Evolutionary conservation across 768 basidiomycete genomes (phyloP).

Genomic region (Lentinula aciculospora): DNA sequence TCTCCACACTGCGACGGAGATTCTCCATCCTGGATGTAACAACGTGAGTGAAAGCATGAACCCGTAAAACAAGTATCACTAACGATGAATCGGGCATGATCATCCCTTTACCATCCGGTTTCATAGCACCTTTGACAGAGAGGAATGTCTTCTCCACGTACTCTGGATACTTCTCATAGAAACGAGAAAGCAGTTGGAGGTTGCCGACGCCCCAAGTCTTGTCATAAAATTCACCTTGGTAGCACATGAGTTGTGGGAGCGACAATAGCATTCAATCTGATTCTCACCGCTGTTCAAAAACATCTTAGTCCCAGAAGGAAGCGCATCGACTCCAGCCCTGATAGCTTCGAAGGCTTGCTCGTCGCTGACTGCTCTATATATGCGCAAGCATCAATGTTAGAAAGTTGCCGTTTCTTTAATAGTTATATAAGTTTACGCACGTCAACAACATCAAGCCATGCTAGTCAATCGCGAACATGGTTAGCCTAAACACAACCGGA

Average conservation of each 20-base stretch:
- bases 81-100: neutral
- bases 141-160: constrained; percentile 27
- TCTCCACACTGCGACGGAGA: constrained; percentile 39
- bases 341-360: constrained; percentile 60
- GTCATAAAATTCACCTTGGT: constrained; percentile 52
- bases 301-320: constrained; percentile 41
- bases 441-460: constrained; percentile 59
- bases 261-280: too few species aligned
- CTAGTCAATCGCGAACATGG: neutral
- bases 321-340: constrained; percentile 40
- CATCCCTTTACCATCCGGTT: neutral
- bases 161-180: constrained; percentile 38
- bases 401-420: neutral
- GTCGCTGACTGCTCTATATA: constrained; percentile 37
- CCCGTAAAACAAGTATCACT: neutral
- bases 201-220: constrained; percentile 33
- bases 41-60: neutral
- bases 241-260: neutral
- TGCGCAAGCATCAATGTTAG: neutral
- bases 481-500: neutral
- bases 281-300: constrained; percentile 34
- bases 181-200: constrained; percentile 43
- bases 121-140: constrained; percentile 23
- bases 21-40: constrained; percentile 22
- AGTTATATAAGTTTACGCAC: too few species aligned